These are phyloP conservation scores for Phytophthora pinifolia DNA, from an alignment of 352 stramenopile species.

Conservation along the genomic window DNA sequence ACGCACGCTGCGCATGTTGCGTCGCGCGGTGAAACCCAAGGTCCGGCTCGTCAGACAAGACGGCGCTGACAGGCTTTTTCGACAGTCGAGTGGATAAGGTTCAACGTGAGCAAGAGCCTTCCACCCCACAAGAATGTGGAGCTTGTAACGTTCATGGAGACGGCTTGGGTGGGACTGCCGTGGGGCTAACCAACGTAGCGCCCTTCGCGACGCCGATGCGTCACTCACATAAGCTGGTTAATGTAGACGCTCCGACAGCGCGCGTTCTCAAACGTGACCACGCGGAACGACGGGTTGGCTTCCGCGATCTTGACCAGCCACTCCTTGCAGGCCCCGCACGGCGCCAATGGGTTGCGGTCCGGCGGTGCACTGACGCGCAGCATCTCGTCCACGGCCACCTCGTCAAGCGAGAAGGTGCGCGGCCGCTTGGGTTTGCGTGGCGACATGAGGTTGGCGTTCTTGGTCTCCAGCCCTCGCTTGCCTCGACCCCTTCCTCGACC, in stretches of 20 bases:
- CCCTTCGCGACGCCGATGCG: conserved; percentile 7
- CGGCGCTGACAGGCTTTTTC: neutral
- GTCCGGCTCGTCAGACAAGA: neutral
- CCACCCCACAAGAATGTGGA: too few species aligned
- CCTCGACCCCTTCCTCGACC: conserved; percentile 14
- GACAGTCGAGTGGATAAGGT: neutral
- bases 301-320: conserved; percentile 99
- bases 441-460: conserved; percentile 34
- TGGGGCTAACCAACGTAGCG: neutral
- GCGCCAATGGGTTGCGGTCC: conserved; percentile 96
- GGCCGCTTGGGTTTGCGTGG: conserved; percentile 79
- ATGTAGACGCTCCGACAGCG: conserved; percentile 93
- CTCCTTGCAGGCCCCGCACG: conserved; percentile 98
- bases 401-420: conserved; percentile 83
- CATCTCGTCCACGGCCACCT: conserved; percentile 52
- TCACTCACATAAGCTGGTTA: conserved; percentile 77
- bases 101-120: too few species aligned
- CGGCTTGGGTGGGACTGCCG: neutral
- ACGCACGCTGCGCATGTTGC: conserved; percentile 27
- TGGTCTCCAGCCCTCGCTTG: conserved; percentile 29
- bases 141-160: neutral
- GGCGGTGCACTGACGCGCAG: conserved; percentile 32
- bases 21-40: conserved; percentile 13
- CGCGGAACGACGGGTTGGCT: conserved; percentile 96
- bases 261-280: conserved; percentile 96